phyloP scores from a whole-genome alignment of 73 alveolate genomes.

The Stentor coeruleus region DNA sequence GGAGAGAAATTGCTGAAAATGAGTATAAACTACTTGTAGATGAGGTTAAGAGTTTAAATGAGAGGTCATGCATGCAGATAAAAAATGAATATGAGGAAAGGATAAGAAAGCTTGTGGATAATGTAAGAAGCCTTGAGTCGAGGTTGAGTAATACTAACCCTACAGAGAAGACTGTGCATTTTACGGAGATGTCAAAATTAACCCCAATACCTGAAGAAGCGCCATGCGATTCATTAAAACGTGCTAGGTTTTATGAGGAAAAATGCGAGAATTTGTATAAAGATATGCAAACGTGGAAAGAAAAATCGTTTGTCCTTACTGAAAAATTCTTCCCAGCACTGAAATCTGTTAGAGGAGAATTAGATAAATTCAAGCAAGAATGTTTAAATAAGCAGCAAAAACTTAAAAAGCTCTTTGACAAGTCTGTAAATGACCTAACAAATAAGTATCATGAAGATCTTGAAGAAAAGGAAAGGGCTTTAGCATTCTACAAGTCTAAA shows the following conservation, averaged over 20 bases:
- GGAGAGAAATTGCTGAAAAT: constrained; percentile 3
- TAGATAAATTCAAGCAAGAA: too few relatives aligned
- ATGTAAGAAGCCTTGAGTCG: not conserved
- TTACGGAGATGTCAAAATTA: not conserved
- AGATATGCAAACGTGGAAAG: not conserved
- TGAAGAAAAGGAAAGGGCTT: too few relatives aligned
- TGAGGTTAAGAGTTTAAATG: not conserved
- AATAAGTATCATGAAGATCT: too few relatives aligned
- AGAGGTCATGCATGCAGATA: not conserved
- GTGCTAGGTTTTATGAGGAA: not conserved
- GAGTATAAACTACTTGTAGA: not conserved
- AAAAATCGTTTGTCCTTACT: not conserved
- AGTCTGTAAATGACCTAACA: too few relatives aligned
- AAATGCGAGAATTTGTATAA: not conserved
- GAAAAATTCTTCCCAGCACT: too few relatives aligned
- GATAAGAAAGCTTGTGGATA: too few relatives aligned
- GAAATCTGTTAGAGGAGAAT: too few relatives aligned
- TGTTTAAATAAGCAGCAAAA: too few relatives aligned
- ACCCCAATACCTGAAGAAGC: not conserved
- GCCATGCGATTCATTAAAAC: not conserved
- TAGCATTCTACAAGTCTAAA: too few relatives aligned
- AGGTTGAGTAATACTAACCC: not conserved
- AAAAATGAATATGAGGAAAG: not conserved
- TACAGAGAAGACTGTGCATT: not conserved
- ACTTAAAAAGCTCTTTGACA: too few relatives aligned